A percentile compares a stretch with the other conserved stretches of the same genome.
phyloP scores from a whole-genome alignment of 2,329 filamentous ascomycete genomes.

The Acarospora socialis region DNA sequence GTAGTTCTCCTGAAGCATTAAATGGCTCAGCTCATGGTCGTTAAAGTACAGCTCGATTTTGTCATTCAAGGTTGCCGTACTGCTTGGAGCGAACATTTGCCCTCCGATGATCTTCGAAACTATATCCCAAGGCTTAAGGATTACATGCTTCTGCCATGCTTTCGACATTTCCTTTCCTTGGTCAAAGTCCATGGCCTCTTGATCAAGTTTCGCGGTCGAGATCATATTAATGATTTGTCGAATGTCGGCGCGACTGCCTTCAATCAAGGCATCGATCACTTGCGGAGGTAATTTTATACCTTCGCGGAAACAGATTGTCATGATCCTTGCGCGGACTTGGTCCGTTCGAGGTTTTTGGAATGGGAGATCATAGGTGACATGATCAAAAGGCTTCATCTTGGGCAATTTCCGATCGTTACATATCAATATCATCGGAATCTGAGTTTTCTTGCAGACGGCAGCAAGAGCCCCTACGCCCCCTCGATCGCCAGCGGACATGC shows the following conservation, averaged over 20 bases:
- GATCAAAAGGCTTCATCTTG: constrained; percentile 98
- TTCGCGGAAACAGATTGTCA: constrained; percentile 89
- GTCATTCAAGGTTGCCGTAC: constrained; percentile 81
- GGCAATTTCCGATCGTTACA: constrained; percentile 87
- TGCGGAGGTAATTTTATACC: constrained; percentile 68
- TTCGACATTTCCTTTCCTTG: constrained; percentile 90
- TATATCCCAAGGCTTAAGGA: constrained; percentile 97
- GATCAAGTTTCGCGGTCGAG: constrained; percentile 80
- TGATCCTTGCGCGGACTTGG: constrained; percentile 79
- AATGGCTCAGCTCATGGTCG: constrained; percentile 90
- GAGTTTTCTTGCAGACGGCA: constrained; percentile 87
- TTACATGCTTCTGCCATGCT: constrained; percentile 94
- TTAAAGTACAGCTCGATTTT: constrained; percentile 99
- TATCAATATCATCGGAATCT: constrained; percentile 89
- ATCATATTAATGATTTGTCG: constrained; percentile 99
- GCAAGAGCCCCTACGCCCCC: constrained; percentile 90
- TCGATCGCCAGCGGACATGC: constrained; percentile 94
- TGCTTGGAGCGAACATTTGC: constrained; percentile 69
- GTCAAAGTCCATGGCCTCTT: constrained; percentile 64
- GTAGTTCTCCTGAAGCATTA: constrained; percentile 99
- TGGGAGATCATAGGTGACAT: constrained; percentile 65
- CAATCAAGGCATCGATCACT: constrained; percentile 85
- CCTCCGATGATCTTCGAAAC: constrained; percentile 81
- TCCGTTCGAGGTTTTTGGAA: constrained; percentile 85
- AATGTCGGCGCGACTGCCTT: constrained; percentile 91